Evolutionary conservation across 1,284 basidiomycete genomes (phyloP).

Genomic region (Exobasidium rhododendri): DNA sequence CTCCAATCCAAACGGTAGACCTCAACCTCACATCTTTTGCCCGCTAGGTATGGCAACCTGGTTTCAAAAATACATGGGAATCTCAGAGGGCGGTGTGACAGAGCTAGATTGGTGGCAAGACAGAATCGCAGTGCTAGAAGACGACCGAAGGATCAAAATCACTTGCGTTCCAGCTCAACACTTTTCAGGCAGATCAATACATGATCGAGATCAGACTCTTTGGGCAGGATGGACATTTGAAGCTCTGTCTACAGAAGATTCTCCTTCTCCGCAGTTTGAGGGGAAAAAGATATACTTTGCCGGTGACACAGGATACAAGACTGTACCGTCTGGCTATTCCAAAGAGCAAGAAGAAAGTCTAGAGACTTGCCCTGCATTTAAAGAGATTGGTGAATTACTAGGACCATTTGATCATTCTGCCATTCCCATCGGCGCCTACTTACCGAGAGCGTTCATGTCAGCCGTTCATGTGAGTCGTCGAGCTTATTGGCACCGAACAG

Average conservation of each 20-base stretch:
- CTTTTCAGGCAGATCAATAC: constrained; percentile 25
- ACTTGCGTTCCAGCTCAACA: constrained; percentile 45
- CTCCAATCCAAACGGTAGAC: constrained; percentile 9
- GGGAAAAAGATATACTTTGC: constrained; percentile 40
- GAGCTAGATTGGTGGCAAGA: constrained; percentile 46
- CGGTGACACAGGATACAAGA: constrained; percentile 35
- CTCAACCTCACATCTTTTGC: constrained; percentile 30
- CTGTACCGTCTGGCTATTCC: constrained; percentile 24
- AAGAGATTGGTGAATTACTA: constrained; percentile 38
- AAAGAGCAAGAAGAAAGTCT: constrained; percentile 32
- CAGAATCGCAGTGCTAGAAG: neutral
- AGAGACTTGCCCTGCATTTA: constrained; percentile 38
- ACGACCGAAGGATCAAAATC: constrained; percentile 17
- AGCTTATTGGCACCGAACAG: neutral
- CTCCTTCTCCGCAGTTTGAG: neutral
- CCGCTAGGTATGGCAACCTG: constrained; percentile 33
- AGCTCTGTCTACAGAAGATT: constrained; percentile 10
- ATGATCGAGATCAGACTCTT: constrained; percentile 32
- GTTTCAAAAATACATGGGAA: constrained; percentile 26
- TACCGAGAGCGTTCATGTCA: constrained; percentile 41
- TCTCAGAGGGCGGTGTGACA: constrained; percentile 26
- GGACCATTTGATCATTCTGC: constrained; percentile 39
- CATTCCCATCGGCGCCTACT: constrained; percentile 45
- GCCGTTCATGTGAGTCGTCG: constrained; percentile 25
- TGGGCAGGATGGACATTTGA: constrained; percentile 43